Conservation (phyloP, 2,329 filamentous ascomycete species). For the Diaporthe nobilis region DNA sequence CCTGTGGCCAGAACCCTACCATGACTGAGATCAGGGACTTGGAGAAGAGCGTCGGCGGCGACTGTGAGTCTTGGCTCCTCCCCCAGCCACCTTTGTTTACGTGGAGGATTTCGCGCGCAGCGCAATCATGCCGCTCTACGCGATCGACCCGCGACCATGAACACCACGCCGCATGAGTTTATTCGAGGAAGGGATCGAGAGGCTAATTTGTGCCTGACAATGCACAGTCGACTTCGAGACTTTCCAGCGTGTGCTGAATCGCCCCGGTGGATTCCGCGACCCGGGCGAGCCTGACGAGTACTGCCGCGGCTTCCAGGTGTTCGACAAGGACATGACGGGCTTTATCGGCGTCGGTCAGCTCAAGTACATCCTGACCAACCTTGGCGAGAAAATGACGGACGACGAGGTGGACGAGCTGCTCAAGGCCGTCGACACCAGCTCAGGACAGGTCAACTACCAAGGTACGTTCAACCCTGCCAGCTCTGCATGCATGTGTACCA, state of each 20-base stretch:
- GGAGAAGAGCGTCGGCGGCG: conserved; percentile 88
- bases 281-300: conserved; percentile 98
- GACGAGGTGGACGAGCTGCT: conserved; percentile 99
- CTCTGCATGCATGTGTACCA: not conserved
- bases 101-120: not conserved
- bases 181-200: not conserved
- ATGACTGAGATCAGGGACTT: conserved; percentile 92
- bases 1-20: conserved; percentile 98
- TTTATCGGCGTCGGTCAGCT: conserved; percentile 98
- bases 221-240: conserved; percentile 93
- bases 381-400: conserved; percentile 99
- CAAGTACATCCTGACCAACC: conserved; percentile 96
- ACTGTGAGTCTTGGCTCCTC: conserved; percentile 79
- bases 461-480: conserved; percentile 67
- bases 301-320: conserved; percentile 98
- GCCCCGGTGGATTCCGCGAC: conserved; percentile 97
- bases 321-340: conserved; percentile 98
- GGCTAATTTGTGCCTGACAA: conserved; percentile 38
- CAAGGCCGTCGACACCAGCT: conserved; percentile 97
- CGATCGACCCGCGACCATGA: not conserved
- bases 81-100: conserved; percentile 25
- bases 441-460: conserved; percentile 97
- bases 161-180: not conserved
- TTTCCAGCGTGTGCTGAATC: conserved; percentile 96
- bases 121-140: not conserved